phyloP scores from a whole-genome alignment of 2,329 filamentous ascomycete species.

The Venturia nashicola region DNA sequence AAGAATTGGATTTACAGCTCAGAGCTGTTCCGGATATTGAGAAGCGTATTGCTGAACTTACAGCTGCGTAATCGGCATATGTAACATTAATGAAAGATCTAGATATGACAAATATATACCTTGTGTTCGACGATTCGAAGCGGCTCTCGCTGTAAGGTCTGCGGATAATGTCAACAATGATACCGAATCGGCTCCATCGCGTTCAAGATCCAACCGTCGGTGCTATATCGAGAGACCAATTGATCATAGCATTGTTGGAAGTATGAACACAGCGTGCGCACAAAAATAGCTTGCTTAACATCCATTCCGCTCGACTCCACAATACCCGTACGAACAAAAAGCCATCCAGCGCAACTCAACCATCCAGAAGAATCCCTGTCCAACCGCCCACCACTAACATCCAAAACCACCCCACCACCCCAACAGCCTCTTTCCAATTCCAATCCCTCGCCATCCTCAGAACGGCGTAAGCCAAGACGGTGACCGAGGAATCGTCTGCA shows the following conservation, averaged over 20 bases:
- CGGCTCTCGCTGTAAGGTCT: not conserved
- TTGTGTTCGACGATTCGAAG: not conserved
- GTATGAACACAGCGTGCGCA: not conserved
- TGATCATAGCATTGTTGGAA: not conserved
- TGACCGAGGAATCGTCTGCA: not conserved
- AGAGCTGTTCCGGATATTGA: slow-evolving; percentile 81
- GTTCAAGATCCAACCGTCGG: too few species aligned
- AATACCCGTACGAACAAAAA: not conserved
- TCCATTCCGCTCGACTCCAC: not conserved
- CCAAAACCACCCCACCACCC: not conserved
- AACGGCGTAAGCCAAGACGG: not conserved
- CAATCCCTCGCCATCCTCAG: not conserved
- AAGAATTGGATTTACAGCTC: slow-evolving; percentile 78
- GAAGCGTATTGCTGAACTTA: slow-evolving; percentile 71
- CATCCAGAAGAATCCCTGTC: not conserved
- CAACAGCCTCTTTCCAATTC: not conserved
- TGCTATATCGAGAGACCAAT: too few species aligned
- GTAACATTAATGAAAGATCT: not conserved
- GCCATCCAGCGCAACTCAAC: not conserved
- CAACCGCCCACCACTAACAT: not conserved
- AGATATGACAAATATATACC: not conserved
- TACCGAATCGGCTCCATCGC: too few species aligned
- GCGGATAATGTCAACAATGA: too few species aligned
- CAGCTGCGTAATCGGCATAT: slow-evolving; percentile 11
- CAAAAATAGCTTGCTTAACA: not conserved